Evolutionary conservation across 371 early-diverging fungal genomes (phyloP), one percentile per base, ranked within the genome.

Genomic region (Rhizopus sp.): DNA sequence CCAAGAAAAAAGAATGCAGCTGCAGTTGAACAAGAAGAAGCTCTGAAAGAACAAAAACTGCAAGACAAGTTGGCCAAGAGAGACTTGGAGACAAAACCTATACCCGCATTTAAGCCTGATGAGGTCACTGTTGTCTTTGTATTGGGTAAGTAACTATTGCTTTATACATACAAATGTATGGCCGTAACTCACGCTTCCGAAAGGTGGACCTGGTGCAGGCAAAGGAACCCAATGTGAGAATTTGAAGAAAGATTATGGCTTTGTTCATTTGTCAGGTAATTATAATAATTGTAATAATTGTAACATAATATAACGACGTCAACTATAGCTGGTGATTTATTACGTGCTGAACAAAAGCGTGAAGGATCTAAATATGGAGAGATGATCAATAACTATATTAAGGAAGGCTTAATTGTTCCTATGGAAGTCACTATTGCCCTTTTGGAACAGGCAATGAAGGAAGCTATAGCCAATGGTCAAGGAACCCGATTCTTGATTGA

Each of bases 191-290:
- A 5, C 6, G 10, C 15, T 41, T 3, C 9, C 9, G 41, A 32
- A 53, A 53, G 85, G 91, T 57, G 92, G 91, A 3, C 92, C 92
- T 44, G 92, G 92, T 49, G 84, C 89, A 7, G 91, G 92, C 60
- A 97, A 97, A 72, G 96, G 97, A 33, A 97, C 97, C 16, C 93
- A 95, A 72, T 94, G 94, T 60, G 84, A 82, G 8, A 88, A 88
- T 57, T 72, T 97, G 39, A 94, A 89, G 10, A 71, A 84, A 12
- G 95, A 96, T 60, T 96, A 83, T 68, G 93, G 90, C 34, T 95
- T 94, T 71, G 90, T 91, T 31, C 97, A 96, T 55, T 68, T 97
- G 52, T 94, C 94, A 45, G 92, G 91, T 91, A 73, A 63, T n/a
- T 8, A 8, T 48, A 7, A 16, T 29, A 30, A 8, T 48, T 30